phyloP scores from a whole-genome alignment of 1,139 yeast genomes.

The Keqinozyma sinolaborantium region DNA sequence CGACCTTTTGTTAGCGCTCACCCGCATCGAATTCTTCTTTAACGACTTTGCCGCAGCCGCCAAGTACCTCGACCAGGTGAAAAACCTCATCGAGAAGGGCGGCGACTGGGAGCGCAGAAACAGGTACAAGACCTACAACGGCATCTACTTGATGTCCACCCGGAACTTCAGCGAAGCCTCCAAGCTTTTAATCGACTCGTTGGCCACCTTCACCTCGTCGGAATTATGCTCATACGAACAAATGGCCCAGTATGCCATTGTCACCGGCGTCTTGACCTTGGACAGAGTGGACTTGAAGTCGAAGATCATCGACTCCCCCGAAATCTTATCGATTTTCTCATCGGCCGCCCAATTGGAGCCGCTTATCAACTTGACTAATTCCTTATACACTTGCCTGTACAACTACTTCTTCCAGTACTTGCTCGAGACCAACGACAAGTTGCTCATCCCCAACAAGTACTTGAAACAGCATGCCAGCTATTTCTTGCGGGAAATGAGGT shows the following conservation, averaged over 20 bases:
- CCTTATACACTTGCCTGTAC: conserved; percentile 88
- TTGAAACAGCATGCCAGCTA: conserved; percentile 75
- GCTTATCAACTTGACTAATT: conserved; percentile 76
- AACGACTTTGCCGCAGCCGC: conserved; percentile 71
- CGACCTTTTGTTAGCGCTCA: conserved; percentile 75
- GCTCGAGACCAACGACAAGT: conserved; percentile 73
- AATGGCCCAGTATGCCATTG: conserved; percentile 83
- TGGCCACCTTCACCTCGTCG: conserved; percentile 95
- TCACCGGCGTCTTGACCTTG: conserved; percentile 79
- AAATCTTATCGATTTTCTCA: conserved; percentile 76
- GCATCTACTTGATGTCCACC: conserved; percentile 78
- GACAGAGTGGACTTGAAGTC: conserved; percentile 81
- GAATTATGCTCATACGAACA: conserved; percentile 89
- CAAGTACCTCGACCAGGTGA: conserved; percentile 71
- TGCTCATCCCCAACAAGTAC: conserved; percentile 72
- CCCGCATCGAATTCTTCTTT: conserved; percentile 85
- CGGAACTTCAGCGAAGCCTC: conserved; percentile 86
- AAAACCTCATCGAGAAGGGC: conserved; percentile 82
- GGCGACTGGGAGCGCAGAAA: conserved; percentile 99
- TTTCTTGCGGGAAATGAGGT: conserved; percentile 88
- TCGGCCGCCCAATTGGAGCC: conserved; percentile 75
- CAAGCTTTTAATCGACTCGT: conserved; percentile 76
- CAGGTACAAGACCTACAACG: conserved; percentile 87
- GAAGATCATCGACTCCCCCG: conserved; percentile 91
- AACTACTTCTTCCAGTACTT: conserved; percentile 74